Percentiles rank a stretch among this genome's conserved stretches.
phyloP scores from a whole-genome alignment of 192 early-diverging fungal species.

The Coemansia sp. region DNA sequence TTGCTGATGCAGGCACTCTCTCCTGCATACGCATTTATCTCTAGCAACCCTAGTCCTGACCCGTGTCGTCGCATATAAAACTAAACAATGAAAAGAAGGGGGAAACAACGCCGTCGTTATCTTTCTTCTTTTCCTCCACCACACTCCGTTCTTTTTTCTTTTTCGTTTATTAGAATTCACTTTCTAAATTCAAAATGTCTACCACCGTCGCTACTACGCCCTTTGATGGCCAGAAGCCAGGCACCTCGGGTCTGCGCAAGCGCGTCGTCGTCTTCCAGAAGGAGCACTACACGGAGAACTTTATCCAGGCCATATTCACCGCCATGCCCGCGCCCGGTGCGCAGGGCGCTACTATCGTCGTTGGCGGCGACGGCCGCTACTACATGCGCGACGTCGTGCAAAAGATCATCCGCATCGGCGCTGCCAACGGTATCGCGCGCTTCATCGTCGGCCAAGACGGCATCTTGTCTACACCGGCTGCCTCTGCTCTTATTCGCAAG shows the following conservation, averaged over 20 bases:
- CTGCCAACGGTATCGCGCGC: slow-evolving; percentile 80
- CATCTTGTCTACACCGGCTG: slow-evolving; percentile 94
- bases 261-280: slow-evolving; percentile 96
- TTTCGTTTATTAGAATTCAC: background rate
- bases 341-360: slow-evolving; percentile 77
- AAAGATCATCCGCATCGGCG: slow-evolving; percentile 82
- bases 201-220: slow-evolving; percentile 65
- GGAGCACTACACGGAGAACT: slow-evolving; percentile 93
- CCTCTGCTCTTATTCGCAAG: slow-evolving; percentile 90
- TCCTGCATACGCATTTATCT: background rate
- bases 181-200: background rate
- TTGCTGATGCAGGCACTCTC: background rate
- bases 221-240: slow-evolving; percentile 95
- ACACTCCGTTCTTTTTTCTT: background rate
- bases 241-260: slow-evolving; percentile 94
- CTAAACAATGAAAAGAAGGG: background rate
- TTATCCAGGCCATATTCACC: slow-evolving; percentile 86
- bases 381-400: slow-evolving; percentile 82
- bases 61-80: background rate
- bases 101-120: background rate
- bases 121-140: background rate
- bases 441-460: slow-evolving; percentile 90
- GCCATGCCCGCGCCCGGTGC: slow-evolving; percentile 77
- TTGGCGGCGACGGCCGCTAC: slow-evolving; percentile 97
- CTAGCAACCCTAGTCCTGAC: background rate